A percentile compares a stretch with the other conserved stretches of the same genome.
phyloP scores from a whole-genome alignment of 192 early-diverging fungal species.

The Rhizophagus sp. region DNA sequence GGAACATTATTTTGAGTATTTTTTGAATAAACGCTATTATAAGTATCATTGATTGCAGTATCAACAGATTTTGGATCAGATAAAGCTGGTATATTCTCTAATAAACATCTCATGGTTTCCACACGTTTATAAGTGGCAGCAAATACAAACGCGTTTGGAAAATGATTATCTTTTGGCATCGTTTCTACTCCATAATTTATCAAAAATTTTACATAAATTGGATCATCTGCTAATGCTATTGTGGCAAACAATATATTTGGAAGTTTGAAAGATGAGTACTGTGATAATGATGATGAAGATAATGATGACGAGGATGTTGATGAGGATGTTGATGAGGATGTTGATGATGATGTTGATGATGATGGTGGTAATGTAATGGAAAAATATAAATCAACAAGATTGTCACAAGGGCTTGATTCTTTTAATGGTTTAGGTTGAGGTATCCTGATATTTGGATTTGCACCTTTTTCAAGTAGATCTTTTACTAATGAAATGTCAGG shows the following conservation, averaged over 20 bases:
- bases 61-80: conserved; percentile 6
- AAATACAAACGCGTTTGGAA: conserved; percentile 19
- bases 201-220: neutral
- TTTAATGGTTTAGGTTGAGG: neutral
- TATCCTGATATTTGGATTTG: conserved; percentile 6
- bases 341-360: neutral
- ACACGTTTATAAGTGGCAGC: conserved; percentile 3
- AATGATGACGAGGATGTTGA: neutral
- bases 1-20: too few species aligned
- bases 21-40: neutral
- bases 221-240: conserved; percentile 9
- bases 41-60: neutral
- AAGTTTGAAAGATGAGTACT: neutral
- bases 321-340: neutral
- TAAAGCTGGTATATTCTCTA: conserved; percentile 6
- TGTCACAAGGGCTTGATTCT: neutral
- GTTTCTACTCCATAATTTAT: conserved; percentile 14
- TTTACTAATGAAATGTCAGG: neutral
- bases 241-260: conserved; percentile 15
- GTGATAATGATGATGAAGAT: neutral
- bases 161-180: conserved; percentile 2
- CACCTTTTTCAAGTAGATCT: neutral
- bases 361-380: neutral
- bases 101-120: conserved; percentile 10
- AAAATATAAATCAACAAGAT: too few species aligned